Conservation (phyloP, 495 filamentous ascomycete species). For the Penicillium canescens region DNA sequence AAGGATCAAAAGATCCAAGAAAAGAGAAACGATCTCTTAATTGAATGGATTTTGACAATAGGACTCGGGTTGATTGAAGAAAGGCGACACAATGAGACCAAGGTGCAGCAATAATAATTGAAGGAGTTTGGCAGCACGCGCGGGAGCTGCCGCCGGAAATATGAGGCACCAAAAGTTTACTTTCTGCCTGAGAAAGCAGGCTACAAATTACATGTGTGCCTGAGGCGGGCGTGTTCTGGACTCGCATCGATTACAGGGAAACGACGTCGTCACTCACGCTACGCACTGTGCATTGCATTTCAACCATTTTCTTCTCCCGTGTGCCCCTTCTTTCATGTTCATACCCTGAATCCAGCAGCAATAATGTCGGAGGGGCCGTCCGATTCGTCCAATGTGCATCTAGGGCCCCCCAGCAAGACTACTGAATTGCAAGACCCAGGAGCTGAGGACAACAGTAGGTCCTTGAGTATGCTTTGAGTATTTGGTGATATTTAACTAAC, state of each 20-base stretch:
- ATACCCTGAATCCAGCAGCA: conserved; percentile 16
- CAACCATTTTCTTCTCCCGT: conserved; percentile 10
- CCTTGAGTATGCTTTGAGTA: conserved; percentile 5
- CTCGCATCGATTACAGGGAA: conserved; percentile 38
- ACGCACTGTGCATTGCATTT: conserved; percentile 21
- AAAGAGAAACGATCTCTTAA: conserved; percentile 6
- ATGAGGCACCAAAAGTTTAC: background rate
- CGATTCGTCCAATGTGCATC: conserved; percentile 39
- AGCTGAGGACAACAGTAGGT: conserved; percentile 76
- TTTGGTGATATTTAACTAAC: background rate
- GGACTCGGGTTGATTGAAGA: conserved; percentile 6
- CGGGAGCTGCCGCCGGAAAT: conserved; percentile 13
- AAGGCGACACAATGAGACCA: conserved; percentile 8
- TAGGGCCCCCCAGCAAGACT: conserved; percentile 67
- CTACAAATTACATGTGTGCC: conserved; percentile 10
- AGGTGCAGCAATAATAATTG: conserved; percentile 22
- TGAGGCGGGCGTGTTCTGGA: conserved; percentile 38
- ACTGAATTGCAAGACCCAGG: conserved; percentile 72
- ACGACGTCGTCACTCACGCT: conserved; percentile 30
- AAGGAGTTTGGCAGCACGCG: conserved; percentile 27
- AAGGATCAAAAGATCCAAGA: conserved; percentile 11
- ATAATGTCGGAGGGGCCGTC: conserved; percentile 44
- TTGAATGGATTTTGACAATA: conserved; percentile 5
- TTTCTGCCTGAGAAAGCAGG: conserved; percentile 12
- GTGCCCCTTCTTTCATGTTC: conserved; percentile 18